These are phyloP conservation scores for Pythium coloratum DNA, from an alignment of 352 stramenopile genomes.

Conservation along the genomic window DNA sequence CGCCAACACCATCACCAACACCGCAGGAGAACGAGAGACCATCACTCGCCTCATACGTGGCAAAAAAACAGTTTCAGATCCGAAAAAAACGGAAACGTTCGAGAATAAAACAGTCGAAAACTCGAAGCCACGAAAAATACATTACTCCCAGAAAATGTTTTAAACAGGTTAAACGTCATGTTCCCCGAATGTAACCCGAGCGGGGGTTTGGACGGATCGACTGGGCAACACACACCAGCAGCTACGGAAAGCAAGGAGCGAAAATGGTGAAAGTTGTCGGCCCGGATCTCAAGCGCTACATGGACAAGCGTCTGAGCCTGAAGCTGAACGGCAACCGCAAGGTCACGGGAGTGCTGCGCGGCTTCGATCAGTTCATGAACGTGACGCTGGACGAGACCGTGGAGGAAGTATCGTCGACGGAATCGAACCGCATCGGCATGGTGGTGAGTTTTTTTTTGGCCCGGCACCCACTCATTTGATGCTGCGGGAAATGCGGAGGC, in stretches of 20 bases:
- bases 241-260: slow-evolving; percentile 10
- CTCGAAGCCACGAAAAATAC: not conserved
- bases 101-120: slow-evolving; percentile 12
- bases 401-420: slow-evolving; percentile 86
- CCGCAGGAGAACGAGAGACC: slow-evolving; percentile 13
- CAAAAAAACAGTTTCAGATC: slow-evolving; percentile 15
- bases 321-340: slow-evolving; percentile 96
- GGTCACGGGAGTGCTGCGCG: slow-evolving; percentile 91
- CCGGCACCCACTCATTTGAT: not conserved
- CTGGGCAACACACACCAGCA: slow-evolving; percentile 13
- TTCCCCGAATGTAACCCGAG: slow-evolving; percentile 13
- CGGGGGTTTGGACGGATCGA: not conserved
- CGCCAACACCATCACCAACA: slow-evolving; percentile 19
- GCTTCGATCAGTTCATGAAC: slow-evolving; percentile 98
- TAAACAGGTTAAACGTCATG: not conserved
- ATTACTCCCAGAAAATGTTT: not conserved
- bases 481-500: not conserved
- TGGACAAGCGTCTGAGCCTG: slow-evolving; percentile 95
- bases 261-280: slow-evolving; percentile 78
- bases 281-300: slow-evolving; percentile 90
- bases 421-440: slow-evolving; percentile 91
- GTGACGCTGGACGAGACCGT: slow-evolving; percentile 94
- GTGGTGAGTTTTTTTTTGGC: slow-evolving; percentile 64
- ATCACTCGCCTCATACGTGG: slow-evolving; percentile 25
- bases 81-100: slow-evolving; percentile 14